Conservation (phyloP, 1,284 basidiomycete genomes). For the Pascua sp. region DNA sequence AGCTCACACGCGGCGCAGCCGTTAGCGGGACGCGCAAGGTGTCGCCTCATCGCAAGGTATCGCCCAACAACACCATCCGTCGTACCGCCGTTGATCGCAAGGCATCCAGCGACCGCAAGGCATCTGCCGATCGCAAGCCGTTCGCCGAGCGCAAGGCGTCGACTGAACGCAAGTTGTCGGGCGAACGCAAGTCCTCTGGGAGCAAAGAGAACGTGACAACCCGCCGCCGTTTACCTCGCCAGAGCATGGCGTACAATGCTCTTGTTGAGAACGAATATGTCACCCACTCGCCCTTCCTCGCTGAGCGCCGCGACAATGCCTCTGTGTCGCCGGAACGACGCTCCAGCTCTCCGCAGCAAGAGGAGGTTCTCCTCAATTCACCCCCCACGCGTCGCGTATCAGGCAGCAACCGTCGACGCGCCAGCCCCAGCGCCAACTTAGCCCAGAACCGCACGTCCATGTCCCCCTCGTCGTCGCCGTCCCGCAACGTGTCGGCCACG, state of each 20-base stretch:
- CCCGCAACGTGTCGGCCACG: constrained; percentile 14
- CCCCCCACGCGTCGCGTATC: constrained; percentile 33
- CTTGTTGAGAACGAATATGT: constrained; percentile 73
- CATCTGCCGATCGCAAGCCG: constrained; percentile 17
- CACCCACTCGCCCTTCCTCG: constrained; percentile 77
- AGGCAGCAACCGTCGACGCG: constrained; percentile 23
- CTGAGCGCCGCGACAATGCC: constrained; percentile 9
- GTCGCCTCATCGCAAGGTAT: constrained; percentile 34
- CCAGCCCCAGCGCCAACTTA: constrained; percentile 23
- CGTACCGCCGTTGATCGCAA: constrained; percentile 11
- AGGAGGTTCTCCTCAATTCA: constrained; percentile 27
- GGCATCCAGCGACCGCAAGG: constrained; percentile 17
- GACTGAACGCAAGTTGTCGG: constrained; percentile 41
- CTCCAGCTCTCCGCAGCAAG: constrained; percentile 1
- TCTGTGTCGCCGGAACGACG: too few relatives aligned
- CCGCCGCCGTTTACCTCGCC: constrained; percentile 55
- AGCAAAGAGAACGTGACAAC: constrained; percentile 57
- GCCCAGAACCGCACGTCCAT: constrained; percentile 18
- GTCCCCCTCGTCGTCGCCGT: constrained; percentile 39
- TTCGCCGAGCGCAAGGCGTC: constrained; percentile 20
- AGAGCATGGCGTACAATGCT: constrained; percentile 69
- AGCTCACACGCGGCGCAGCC: constrained; percentile 22
- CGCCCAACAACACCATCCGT: constrained; percentile 17
- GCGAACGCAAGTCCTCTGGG: constrained; percentile 41
- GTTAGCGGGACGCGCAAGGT: constrained; percentile 37